phyloP scores from a whole-genome alignment of 805 yeast species.

The Metschnikowia gruessii region DNA sequence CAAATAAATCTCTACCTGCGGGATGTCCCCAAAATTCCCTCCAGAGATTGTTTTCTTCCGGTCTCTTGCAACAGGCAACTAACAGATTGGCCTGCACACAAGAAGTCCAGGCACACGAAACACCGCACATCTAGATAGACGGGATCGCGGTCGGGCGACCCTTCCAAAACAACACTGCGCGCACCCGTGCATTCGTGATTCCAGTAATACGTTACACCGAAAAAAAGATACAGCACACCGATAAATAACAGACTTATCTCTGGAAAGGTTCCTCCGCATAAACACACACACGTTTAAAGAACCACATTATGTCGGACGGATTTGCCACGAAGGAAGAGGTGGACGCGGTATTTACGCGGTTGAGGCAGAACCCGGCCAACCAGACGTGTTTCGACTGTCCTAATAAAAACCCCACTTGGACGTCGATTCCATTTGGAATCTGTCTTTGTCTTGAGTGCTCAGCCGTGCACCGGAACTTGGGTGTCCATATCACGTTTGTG shows the following conservation, averaged over 20 bases:
- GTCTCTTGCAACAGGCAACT: too few relatives aligned
- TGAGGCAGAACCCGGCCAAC: constrained; percentile 68
- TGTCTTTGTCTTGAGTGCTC: constrained; percentile 92
- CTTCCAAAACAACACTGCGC: background rate
- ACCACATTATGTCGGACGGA: constrained; percentile 37
- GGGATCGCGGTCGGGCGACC: too few relatives aligned
- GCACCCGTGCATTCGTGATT: constrained; percentile 2
- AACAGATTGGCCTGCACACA: too few relatives aligned
- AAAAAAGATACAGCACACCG: background rate
- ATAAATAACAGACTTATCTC: background rate
- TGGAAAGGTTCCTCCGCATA: background rate
- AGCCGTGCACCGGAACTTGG: constrained; percentile 91
- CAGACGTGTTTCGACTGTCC: constrained; percentile 91
- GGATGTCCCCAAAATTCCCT: too few relatives aligned
- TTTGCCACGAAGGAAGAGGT: constrained; percentile 71
- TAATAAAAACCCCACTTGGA: constrained; percentile 96
- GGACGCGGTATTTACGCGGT: constrained; percentile 57
- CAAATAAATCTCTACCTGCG: too few relatives aligned
- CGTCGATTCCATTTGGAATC: constrained; percentile 94
- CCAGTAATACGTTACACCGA: background rate
- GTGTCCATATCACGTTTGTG: constrained; percentile 94
- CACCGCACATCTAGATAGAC: too few relatives aligned
- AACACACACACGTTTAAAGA: background rate
- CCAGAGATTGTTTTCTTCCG: too few relatives aligned
- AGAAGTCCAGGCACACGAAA: too few relatives aligned